Evolutionary conservation across 345 rosid species (phyloP).

Genomic region (Rhizophora apiculata): DNA sequence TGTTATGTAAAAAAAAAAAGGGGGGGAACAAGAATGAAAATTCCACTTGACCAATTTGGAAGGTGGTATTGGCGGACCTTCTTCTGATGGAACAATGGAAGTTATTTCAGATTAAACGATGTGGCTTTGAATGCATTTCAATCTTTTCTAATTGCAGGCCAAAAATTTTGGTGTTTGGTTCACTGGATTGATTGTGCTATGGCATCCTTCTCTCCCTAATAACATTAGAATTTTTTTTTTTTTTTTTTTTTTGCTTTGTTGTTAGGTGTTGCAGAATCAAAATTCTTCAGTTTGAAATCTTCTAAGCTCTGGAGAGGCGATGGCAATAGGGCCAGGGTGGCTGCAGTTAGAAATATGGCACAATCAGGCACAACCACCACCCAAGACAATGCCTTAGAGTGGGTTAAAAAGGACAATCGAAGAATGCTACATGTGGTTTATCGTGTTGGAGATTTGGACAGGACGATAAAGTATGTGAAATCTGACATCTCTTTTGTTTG

Average conservation of each 20-base stretch:
- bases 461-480: slow-evolving; percentile 69
- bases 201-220: no score
- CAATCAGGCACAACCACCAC: slow-evolving; percentile 60
- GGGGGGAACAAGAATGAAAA: no score
- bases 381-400: slow-evolving; percentile 53
- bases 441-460: slow-evolving; percentile 95
- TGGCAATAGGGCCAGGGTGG: slow-evolving; percentile 35
- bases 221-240: slow-evolving; percentile 5
- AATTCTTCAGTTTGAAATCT: slow-evolving; percentile 41
- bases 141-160: no score
- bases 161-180: no score
- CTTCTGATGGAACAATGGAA: no score
- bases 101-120: no score
- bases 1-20: no score
- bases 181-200: no score
- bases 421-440: slow-evolving; percentile 95
- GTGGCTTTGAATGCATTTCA: no score
- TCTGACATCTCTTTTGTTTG: not conserved
- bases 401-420: slow-evolving; percentile 64
- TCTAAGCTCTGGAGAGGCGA: slow-evolving; percentile 50
- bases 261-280: slow-evolving; percentile 61
- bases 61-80: no score
- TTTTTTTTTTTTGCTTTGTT: not conserved
- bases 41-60: no score
- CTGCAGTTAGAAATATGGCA: slow-evolving; percentile 51